Base-by-base conservation (phyloP, 352 stramenopile species). In the Globisporangium paddicum region DNA sequence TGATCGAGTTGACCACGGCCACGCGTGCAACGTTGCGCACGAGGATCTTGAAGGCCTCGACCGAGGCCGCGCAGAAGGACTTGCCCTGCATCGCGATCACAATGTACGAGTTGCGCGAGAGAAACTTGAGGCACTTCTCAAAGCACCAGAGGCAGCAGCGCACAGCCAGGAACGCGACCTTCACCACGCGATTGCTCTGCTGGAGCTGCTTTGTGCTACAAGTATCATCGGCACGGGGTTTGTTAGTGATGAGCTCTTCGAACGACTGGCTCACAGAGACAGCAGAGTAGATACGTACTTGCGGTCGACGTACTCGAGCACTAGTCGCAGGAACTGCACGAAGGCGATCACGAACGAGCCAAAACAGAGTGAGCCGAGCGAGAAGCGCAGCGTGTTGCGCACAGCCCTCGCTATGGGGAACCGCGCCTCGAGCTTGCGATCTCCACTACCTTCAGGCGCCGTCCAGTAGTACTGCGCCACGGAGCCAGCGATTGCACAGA, bases 51-150 rank as follows among this genome's bases (percentile, higher is more conserved):
- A 96, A 94, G 13, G 94, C 95, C 47, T 96, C 77, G 54, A 96
- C 86, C n/a, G 95, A 96, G 0, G 95, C 90, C 13, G 79, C 68
- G 67, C 86, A 96, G 60, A 96, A 96, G 7, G 77, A 89, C 47
- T 63, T 73, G n/a, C 84, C 81, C 26, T 84, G 74, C 69, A 90
- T 90, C 21, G 84, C 86, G 60, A 96, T 84, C 38, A 95, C 54
- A 46, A 98, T 97, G 71, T 98, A 98, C 14, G 90, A 89, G 78
- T 99, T 99, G 67, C 96, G 98, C 68, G 96, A 98, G 30, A 99
- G 70, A 64, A 99, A 99, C 65, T 98, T 98, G 68, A 99, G 88
- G 62, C 92, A 97, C 62, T 98, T 98, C 53, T 96, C 84, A 47
- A 96, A 87, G 73, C 95, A 99, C 85, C 91, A 98, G 50, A 99